Evolutionary conservation across 805 yeast species (phyloP), one percentile per base, ranked within the genome.

Genomic region (Ogataea zsoltii): DNA sequence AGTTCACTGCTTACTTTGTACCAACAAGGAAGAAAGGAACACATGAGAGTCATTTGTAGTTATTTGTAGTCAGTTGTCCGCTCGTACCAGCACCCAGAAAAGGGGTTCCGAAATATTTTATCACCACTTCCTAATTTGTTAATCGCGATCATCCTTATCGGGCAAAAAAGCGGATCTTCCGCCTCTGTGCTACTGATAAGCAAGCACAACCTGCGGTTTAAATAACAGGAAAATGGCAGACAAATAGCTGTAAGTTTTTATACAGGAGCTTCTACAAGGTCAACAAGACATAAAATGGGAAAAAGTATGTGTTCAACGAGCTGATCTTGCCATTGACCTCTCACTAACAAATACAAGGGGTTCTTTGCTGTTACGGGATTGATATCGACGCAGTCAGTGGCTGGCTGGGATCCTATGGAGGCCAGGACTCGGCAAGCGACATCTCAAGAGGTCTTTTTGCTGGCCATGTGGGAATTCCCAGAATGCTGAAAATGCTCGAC

Each of bases 381-480:
- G 71, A 67, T 40, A 64, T 67, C 30, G 71, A 67, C 47, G 71
- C 71, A 7, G 71, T 67, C 23, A 58, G 67, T 12, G 69, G 69
- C 2, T 67, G 71, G 71, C 55, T 67, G 15, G 69, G 69, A 7
- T 62, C 71, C 3, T 65, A 66, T 49, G 70, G 69, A 12, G 71
- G 71, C 13, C 67, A 63, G 47, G 69, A 67, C 43, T 60, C 67
- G 14, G 57, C 62, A 18, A 66, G 61, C 49, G 70, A 67, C 42
- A 63, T 67, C 21, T 67, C 70, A 3, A 55, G 71, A 48, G 70
- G 68, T 43, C 50, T 65, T 16, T 67, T 63, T 62, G 71, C 70
- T 13, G 71, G 71, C 15, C 62, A 64, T 32, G 62, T 66, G 17
- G 71, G 71, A 25, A 60, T 66, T 13, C 64, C 61, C n/a, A 54